Evolutionary conservation across 1,284 basidiomycete genomes (phyloP), one percentile per base, ranked within the genome.

Genomic region (Cutaneotrichosporon cutaneum): DNA sequence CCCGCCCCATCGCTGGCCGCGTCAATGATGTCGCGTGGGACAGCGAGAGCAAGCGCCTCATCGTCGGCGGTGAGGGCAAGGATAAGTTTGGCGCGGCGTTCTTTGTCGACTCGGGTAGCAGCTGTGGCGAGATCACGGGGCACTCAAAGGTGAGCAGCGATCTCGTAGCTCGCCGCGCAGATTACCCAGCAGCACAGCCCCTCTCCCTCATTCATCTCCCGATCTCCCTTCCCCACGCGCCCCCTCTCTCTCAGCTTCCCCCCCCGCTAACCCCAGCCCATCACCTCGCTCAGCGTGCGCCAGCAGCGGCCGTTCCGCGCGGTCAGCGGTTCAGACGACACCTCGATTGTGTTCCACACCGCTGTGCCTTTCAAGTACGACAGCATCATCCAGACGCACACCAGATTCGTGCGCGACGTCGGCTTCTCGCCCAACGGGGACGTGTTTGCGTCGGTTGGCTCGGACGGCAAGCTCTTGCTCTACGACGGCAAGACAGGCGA

Each of bases 11-110:
- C 48, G 86, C 87, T 1, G 94, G 93, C 3, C 85, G 84, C 60
- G 86, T 99, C 71, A 94, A 94, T 71, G 96, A 99, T 79, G 84
- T 99, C 6, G 88, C 89, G 22, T 98, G 94, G 94, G 96, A 99
- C 73, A 90, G 90, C 4, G 96, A 99, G 77, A 92, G 90, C 73
- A 96, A 98, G 79, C 86, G 96, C 16, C 89, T 99, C 68, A 90
- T 98, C 55, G 93, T 89, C 18, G 95, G 94, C n/a, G 96, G 96
- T 54, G 92, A 97, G 65, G 95, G 95, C 45, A 85, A 88, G 66
- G 94, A 94, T 73, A 90, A 88, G 88, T 94, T 91, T 70, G 92
- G 90, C 11, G 87, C 90, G 65, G 90, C 90, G 0, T 93, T 94
- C 80, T 88, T 91, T 82, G 86, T 92, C 78, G 90, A 92, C 69